Percentiles rank a stretch among this genome's conserved stretches.
phyloP scores from a whole-genome alignment of 768 basidiomycete species.

The Sarcomyxa edulis region DNA sequence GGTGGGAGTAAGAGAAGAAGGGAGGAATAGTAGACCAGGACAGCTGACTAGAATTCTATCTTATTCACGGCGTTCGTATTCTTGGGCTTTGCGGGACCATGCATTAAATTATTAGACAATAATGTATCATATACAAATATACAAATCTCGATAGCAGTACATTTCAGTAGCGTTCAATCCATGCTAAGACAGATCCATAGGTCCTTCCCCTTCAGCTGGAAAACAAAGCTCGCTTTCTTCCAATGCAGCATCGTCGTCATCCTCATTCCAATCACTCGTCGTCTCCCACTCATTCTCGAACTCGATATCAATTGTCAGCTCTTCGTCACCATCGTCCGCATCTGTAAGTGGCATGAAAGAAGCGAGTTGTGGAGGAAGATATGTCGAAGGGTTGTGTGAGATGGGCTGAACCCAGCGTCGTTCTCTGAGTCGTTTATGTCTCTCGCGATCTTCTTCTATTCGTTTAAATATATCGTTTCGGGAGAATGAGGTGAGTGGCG shows the following conservation, averaged over 20 bases:
- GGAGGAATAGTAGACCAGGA: conserved; percentile 22
- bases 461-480: conserved; percentile 66
- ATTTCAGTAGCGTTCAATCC: too few relatives aligned
- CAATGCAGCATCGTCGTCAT: conserved; percentile 69
- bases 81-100: too few relatives aligned
- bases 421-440: conserved; percentile 88
- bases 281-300: conserved; percentile 91
- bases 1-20: conserved; percentile 43
- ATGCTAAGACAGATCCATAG: conserved; percentile 35
- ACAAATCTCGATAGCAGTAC: too few relatives aligned
- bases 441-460: conserved; percentile 89
- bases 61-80: too few relatives aligned
- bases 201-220: conserved; percentile 38
- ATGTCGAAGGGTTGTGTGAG: conserved; percentile 41
- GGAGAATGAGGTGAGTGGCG: conserved; percentile 17
- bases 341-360: conserved; percentile 58
- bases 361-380: conserved; percentile 41
- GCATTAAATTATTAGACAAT: too few relatives aligned
- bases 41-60: too few relatives aligned
- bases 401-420: conserved; percentile 87
- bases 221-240: conserved; percentile 75
- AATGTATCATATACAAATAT: too few relatives aligned
- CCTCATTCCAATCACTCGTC: conserved; percentile 88
- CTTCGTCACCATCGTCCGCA: conserved; percentile 47
- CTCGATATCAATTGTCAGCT: conserved; percentile 70